Conservation (phyloP, 352 stramenopile genomes). For the Phytophthora ramorum region DNA sequence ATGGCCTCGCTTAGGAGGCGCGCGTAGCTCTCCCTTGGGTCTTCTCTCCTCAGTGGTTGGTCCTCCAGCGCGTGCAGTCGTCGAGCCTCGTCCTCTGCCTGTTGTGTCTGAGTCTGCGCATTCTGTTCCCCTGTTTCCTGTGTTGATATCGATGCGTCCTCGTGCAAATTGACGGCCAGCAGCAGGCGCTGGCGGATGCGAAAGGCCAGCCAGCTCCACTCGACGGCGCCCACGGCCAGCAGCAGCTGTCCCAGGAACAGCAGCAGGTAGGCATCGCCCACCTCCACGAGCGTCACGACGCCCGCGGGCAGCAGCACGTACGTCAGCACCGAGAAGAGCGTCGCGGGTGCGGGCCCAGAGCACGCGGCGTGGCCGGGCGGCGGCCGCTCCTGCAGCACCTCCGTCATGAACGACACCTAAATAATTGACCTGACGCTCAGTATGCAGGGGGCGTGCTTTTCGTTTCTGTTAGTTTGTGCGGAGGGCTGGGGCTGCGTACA, state of each 20-base stretch:
- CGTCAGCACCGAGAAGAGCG: conserved; percentile 42
- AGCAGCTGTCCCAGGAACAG: conserved; percentile 50
- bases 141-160: background rate
- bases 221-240: conserved; percentile 47
- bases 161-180: conserved; percentile 38
- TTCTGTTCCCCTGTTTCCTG: conserved; percentile 7
- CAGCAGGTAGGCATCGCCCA: conserved; percentile 44
- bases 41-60: conserved; percentile 30
- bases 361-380: conserved; percentile 39
- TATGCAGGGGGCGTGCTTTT: conserved; percentile 12
- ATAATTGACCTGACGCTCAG: conserved; percentile 17
- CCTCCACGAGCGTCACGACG: conserved; percentile 47
- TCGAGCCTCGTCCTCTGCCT: conserved; percentile 20
- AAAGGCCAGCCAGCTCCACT: conserved; percentile 62
- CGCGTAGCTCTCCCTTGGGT: conserved; percentile 35
- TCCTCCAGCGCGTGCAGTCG: conserved; percentile 26
- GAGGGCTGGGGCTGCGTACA: conserved; percentile 9
- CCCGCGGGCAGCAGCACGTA: conserved; percentile 36
- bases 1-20: conserved; percentile 30
- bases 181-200: conserved; percentile 54
- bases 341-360: conserved; percentile 17
- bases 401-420: conserved; percentile 29
- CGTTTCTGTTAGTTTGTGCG: conserved; percentile 13
- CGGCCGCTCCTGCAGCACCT: conserved; percentile 34
- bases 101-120: conserved; percentile 6